Conservation (phyloP, 1,284 basidiomycete genomes). For the Afroboletus lepidellus region DNA sequence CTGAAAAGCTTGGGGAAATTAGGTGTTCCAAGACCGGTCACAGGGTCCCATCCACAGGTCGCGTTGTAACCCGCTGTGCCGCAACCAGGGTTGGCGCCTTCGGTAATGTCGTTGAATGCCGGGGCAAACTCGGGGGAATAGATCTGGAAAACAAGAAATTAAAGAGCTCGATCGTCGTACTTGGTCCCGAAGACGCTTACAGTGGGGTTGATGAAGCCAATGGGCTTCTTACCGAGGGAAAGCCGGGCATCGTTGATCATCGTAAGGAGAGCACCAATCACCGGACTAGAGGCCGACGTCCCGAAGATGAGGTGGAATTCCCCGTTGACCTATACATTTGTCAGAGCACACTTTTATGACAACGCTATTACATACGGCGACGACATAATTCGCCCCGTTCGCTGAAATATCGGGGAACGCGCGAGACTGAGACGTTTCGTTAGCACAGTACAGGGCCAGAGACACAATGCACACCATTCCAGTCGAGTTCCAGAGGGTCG, state of each 20-base stretch:
- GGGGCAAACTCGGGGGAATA: neutral
- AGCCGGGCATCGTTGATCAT: constrained; percentile 51
- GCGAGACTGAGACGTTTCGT: constrained; percentile 26
- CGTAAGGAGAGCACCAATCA: constrained; percentile 44
- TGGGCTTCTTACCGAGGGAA: constrained; percentile 34
- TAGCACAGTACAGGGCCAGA: neutral
- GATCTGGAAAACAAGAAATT: constrained; percentile 6
- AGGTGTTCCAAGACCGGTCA: neutral
- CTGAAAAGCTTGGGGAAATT: neutral
- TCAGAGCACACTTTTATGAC: too few species aligned
- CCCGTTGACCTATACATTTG: constrained; percentile 38
- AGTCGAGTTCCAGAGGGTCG: constrained; percentile 47
- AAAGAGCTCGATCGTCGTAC: neutral
- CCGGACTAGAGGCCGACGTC: constrained; percentile 43
- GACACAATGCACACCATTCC: constrained; percentile 35
- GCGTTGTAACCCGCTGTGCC: neutral
- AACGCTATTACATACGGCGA: constrained; percentile 19
- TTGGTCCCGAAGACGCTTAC: constrained; percentile 5
- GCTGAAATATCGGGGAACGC: constrained; percentile 47
- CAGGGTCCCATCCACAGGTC: neutral
- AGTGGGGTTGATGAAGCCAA: constrained; percentile 43
- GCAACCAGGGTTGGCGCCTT: neutral
- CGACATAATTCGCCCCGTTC: constrained; percentile 46
- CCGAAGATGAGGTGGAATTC: constrained; percentile 37
- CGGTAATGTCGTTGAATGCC: neutral